A percentile compares a stretch with the other conserved stretches of the same genome.
phyloP scores from a whole-genome alignment of 2,329 filamentous ascomycete genomes.

The Paracorniculantispora psalliotae region DNA sequence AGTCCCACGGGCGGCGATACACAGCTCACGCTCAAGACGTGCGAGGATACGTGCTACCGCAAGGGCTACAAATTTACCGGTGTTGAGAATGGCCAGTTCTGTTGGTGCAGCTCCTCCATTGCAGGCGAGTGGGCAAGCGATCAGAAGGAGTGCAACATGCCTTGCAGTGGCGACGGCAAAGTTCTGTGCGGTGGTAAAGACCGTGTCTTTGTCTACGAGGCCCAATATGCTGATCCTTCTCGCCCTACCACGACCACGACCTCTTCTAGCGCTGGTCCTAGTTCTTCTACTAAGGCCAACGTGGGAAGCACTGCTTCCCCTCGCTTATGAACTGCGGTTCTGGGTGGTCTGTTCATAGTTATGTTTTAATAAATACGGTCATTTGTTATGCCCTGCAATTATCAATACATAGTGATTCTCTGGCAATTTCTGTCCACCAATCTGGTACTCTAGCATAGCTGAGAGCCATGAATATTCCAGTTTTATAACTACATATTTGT shows the following conservation, averaged over 20 bases:
- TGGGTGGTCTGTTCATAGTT: not conserved
- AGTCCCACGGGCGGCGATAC: conserved; percentile 19
- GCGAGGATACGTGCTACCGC: conserved; percentile 32
- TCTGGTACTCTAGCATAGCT: no score
- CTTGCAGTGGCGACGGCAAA: not conserved
- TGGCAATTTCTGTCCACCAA: not conserved
- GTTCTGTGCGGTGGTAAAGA: not conserved
- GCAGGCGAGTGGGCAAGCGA: not conserved
- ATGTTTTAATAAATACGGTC: not conserved
- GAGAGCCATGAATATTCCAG: no score
- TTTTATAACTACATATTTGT: no score
- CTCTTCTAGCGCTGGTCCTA: not conserved
- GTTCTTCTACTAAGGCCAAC: not conserved
- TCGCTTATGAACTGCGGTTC: not conserved
- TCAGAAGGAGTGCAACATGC: conserved; percentile 1
- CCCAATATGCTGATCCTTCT: not conserved
- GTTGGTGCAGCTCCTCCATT: conserved; percentile 34
- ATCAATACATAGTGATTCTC: not conserved
- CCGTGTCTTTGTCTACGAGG: not conserved
- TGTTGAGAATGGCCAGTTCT: conserved; percentile 33
- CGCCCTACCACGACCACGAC: not conserved
- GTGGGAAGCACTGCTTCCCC: not conserved
- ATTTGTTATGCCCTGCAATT: no score
- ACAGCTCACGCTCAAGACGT: conserved; percentile 28
- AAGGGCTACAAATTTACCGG: conserved; percentile 34